phyloP scores from a whole-genome alignment of 352 stramenopile species.

The Phytophthora hibernalis region DNA sequence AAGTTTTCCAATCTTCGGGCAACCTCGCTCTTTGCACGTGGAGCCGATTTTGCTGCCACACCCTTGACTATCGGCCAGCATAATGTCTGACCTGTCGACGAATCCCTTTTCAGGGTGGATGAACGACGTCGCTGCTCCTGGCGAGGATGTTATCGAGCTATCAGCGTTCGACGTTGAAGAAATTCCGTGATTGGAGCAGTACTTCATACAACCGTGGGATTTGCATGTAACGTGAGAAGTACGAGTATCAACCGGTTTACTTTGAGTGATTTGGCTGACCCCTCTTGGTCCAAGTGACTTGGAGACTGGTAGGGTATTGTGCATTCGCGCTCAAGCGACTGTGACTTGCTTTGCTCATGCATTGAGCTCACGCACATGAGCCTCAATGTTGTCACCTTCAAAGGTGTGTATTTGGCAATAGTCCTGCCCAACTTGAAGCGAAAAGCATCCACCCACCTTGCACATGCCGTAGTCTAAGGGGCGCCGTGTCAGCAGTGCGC shows the following conservation, averaged over 20 bases:
- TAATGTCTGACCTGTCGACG: background rate
- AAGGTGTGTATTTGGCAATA: slow-evolving; percentile 2
- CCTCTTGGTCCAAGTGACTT: background rate
- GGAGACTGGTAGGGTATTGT: background rate
- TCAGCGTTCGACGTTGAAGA: background rate
- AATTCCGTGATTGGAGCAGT: slow-evolving; percentile 4
- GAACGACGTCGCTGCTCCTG: background rate
- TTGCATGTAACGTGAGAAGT: slow-evolving; percentile 6
- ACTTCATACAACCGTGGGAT: slow-evolving; percentile 12
- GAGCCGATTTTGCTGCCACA: background rate
- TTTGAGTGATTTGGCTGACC: background rate
- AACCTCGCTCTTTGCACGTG: background rate
- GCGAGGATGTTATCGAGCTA: background rate
- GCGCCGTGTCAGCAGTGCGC: too few species aligned
- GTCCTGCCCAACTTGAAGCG: background rate
- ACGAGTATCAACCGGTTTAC: background rate
- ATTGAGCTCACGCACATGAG: background rate
- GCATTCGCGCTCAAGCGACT: background rate
- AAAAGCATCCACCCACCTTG: background rate
- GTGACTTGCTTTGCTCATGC: background rate
- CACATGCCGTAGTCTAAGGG: background rate
- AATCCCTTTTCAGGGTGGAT: background rate
- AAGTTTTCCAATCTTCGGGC: background rate
- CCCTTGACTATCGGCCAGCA: background rate
- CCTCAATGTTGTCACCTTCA: background rate